These are phyloP conservation scores for Cadophora luteo-olivacea DNA, from an alignment of 2,329 filamentous ascomycete species.

Conservation along the genomic window DNA sequence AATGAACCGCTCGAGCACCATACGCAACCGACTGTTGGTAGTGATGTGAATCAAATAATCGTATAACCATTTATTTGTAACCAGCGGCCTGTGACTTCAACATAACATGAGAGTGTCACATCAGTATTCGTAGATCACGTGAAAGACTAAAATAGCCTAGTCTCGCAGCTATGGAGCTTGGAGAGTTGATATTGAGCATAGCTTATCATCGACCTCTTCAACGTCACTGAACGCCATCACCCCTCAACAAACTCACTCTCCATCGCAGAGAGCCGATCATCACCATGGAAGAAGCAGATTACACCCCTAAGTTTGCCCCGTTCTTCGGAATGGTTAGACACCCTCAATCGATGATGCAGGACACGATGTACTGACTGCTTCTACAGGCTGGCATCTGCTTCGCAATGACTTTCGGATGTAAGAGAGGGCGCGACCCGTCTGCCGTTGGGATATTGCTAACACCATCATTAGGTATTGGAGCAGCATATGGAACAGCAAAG, in stretches of 20 bases:
- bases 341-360: conserved; percentile 26
- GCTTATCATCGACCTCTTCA: conserved; percentile 30
- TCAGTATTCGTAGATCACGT: neutral
- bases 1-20: neutral
- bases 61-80: neutral
- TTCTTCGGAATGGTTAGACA: conserved; percentile 84
- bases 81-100: neutral
- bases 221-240: conserved; percentile 30
- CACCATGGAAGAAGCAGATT: conserved; percentile 62
- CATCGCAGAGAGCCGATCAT: conserved; percentile 30
- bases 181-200: conserved; percentile 19
- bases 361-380: conserved; percentile 37
- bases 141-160: neutral
- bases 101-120: neutral
- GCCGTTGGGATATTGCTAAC: conserved; percentile 41
- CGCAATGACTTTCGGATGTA: conserved; percentile 87
- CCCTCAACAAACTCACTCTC: conserved; percentile 24
- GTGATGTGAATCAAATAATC: neutral
- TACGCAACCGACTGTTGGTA: neutral
- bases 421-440: conserved; percentile 44
- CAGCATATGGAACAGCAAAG: conserved; percentile 87
- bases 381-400: conserved; percentile 75
- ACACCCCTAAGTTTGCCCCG: conserved; percentile 81
- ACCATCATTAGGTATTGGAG: conserved; percentile 57
- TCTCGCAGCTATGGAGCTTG: neutral